Percentiles rank a stretch among this genome's conserved stretches.
Conservation (phyloP, 306 rosid species). For the Parietaria judaica region DNA sequence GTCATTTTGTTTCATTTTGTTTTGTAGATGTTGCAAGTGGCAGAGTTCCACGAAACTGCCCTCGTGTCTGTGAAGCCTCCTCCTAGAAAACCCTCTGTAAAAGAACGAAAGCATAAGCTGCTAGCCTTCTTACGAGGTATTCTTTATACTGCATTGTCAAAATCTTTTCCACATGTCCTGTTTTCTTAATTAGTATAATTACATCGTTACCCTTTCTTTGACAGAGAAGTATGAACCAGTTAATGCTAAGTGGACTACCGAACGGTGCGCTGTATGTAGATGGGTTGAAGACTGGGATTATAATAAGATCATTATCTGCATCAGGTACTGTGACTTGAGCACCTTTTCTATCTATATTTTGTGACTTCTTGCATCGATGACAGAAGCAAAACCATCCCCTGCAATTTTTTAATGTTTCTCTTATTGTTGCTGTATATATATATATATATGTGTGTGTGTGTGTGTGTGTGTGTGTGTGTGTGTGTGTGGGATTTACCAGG, state of each 20-base stretch:
- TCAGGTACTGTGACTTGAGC: slow-evolving; percentile 41
- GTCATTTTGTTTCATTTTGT: slow-evolving; percentile 14
- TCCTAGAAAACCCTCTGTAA: slow-evolving; percentile 75
- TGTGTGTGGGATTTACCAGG: slow-evolving; percentile 33
- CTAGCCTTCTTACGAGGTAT: slow-evolving; percentile 90
- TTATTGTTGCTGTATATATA: not conserved
- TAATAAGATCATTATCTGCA: slow-evolving; percentile 96
- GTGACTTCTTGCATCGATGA: not conserved
- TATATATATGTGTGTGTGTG: not conserved
- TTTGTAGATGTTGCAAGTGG: slow-evolving; percentile 90
- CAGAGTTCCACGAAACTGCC: slow-evolving; percentile 81
- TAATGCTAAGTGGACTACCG: slow-evolving; percentile 95
- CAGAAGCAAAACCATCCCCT: not conserved
- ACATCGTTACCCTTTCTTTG: slow-evolving; percentile 18
- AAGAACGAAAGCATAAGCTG: slow-evolving; percentile 82
- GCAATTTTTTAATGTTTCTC: not conserved
- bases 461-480: slow-evolving; percentile 4
- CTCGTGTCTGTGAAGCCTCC: slow-evolving; percentile 55
- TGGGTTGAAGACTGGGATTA: slow-evolving; percentile 99
- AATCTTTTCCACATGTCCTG: not conserved
- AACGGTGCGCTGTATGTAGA: slow-evolving; percentile 98
- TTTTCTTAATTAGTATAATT: slow-evolving; percentile 1
- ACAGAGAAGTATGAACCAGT: slow-evolving; percentile 97
- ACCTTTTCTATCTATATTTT: slow-evolving; percentile 6
- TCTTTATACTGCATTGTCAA: not conserved